phyloP scores from a whole-genome alignment of 2,329 filamentous ascomycete genomes.

The Fusarium clavum region DNA sequence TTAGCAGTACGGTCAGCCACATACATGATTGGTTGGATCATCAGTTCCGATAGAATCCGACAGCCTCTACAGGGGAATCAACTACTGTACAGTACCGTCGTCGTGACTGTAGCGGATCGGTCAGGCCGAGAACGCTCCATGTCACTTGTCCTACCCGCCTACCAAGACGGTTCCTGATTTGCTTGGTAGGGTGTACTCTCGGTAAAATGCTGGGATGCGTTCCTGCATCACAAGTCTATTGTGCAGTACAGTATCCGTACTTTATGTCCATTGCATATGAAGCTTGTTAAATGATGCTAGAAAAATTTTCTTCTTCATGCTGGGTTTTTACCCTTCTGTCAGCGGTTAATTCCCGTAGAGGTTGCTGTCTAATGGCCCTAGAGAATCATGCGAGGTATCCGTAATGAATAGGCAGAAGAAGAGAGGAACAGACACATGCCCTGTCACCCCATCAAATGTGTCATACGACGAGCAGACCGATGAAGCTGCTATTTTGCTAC shows the following conservation, averaged over 20 bases:
- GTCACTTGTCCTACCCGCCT: slow-evolving; percentile 35
- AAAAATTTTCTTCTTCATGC: not conserved
- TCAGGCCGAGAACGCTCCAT: slow-evolving; percentile 35
- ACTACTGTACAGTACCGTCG: not conserved
- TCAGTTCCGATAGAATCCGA: slow-evolving; percentile 32
- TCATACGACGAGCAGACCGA: slow-evolving; percentile 37
- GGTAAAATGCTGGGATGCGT: slow-evolving; percentile 22
- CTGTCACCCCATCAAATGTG: slow-evolving; percentile 41
- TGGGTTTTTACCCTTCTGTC: slow-evolving; percentile 11
- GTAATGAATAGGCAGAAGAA: slow-evolving; percentile 5
- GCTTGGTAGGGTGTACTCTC: slow-evolving; percentile 3
- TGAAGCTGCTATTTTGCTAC: slow-evolving; percentile 7
- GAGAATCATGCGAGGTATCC: slow-evolving; percentile 10
- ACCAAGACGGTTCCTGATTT: slow-evolving; percentile 18
- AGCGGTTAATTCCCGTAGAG: slow-evolving; percentile 18
- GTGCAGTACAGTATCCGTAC: not conserved
- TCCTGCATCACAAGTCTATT: slow-evolving; percentile 30
- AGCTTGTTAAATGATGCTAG: not conserved
- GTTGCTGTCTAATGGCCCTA: slow-evolving; percentile 9
- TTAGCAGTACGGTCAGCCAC: slow-evolving; percentile 28
- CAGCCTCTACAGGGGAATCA: not conserved
- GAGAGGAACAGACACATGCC: slow-evolving; percentile 22
- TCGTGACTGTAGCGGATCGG: slow-evolving; percentile 35
- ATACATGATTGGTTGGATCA: slow-evolving; percentile 32
- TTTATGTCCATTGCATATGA: not conserved